phyloP scores from a whole-genome alignment of 345 rosid species.

The Eucalyptus curtisii region DNA sequence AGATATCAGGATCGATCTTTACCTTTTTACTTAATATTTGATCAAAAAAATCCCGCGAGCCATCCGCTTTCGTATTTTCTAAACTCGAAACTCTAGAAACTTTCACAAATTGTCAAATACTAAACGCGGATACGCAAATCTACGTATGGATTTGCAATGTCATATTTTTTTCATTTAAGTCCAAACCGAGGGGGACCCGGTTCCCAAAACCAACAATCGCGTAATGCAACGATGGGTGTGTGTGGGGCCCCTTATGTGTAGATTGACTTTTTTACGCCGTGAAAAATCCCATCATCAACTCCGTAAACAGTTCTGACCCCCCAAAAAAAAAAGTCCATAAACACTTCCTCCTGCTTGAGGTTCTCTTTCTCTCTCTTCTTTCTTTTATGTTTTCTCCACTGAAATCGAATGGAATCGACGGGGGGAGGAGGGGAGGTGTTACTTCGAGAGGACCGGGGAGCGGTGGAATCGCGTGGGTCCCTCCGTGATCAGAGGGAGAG shows the following conservation, averaged over 20 bases:
- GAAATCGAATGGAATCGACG: background rate
- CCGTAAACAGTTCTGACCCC: background rate
- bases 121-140: background rate
- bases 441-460: background rate
- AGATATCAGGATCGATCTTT: too few relatives aligned
- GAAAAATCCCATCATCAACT: background rate
- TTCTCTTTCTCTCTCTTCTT: background rate
- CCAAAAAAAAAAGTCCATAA: background rate
- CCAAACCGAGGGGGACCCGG: background rate
- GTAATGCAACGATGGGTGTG: background rate
- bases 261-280: background rate
- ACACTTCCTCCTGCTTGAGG: background rate
- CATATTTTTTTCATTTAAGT: background rate
- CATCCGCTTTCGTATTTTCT: background rate
- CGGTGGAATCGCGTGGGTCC: background rate
- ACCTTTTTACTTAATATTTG: background rate
- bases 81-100: background rate
- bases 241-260: background rate
- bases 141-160: background rate
- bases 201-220: background rate
- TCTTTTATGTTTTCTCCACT: background rate
- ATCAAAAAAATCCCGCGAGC: too few relatives aligned
- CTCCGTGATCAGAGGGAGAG: background rate
- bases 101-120: background rate
- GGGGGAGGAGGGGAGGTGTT: background rate